Evolutionary conservation across 1,284 basidiomycete species (phyloP), one percentile per base, ranked within the genome.

Genomic region (Xerocomus amazonicus): DNA sequence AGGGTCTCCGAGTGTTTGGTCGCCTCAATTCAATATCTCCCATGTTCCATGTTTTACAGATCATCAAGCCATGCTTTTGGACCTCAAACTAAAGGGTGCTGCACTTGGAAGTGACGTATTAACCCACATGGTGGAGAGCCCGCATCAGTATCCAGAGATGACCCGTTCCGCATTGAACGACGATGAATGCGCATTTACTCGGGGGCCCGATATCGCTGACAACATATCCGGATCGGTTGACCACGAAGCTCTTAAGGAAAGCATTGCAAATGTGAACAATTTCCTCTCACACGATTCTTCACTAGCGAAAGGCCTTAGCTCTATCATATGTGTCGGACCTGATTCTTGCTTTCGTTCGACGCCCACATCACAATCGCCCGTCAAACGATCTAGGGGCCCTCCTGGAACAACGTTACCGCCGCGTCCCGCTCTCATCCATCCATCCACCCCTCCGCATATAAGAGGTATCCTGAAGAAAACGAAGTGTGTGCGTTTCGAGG

Each of bases 11-110:
- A 70, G 73, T 14, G 55, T 67, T 34, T 72, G 77, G 57, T 70
- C 70, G n/a, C 71, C 78, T 10, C 60, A 65, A 34, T 71, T 73
- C 47, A 71, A 75, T 35, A 58, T 62, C 34, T 38, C 49, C 13
- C 37, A 42, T 33, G 34, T 14, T 14, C 61, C 61, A 29, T 62
- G 63, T 43, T 65, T 70, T 39, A 70, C 78, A 58, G 71, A 74
- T 32, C 69, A 84, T 27, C 66, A 74, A 45, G 74, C 75, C 33
- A 86, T 86, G 81, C 73, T 84, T 19, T 67, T 63, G 32, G 73
- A 73, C 51, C 69, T 81, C 50, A 68, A 70, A 48, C 67, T 69
- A 9, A 72, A 74, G 54, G 77, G 72, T 50, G 67, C 68, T 47
- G 63, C 62, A 19, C 56, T 70, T 43, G 55, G 46, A 17, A 56